Base-by-base conservation (phyloP, 495 filamentous ascomycete genomes). In the Trichoderma reesei region DNA sequence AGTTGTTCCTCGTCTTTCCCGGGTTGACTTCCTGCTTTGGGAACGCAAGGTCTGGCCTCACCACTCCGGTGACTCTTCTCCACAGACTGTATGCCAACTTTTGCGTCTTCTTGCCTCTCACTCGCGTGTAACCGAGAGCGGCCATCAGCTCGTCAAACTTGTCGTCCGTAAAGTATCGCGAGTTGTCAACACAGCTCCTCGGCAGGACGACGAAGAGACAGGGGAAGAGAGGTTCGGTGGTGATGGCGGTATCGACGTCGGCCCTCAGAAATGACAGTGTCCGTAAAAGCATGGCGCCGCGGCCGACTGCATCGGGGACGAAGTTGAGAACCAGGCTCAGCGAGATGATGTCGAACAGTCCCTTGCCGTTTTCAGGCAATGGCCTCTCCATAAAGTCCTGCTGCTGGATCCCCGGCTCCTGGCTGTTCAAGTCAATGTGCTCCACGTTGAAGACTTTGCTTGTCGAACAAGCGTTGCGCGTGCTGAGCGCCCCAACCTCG, bases 271-370 rank as follows among this genome's bases (percentile, higher is more conserved):
- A 91, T 44, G 83, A 71, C 42, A 83, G 79, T 60, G 90, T 85
- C 54, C 91, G 85, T 64, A 82, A 81, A 63, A 99, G 82, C 94
- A 99, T 99, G 65, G 90, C 85, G 11, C 94, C 94, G 67, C 92
- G 82, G 20, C 77, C 82, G n/a, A 72, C 75, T 14, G 90, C 80
- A 67, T 89, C 83, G 10, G 92, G 87, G 33, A 97, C 92, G 71
- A 90, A 99, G 74, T 99, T 99, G 26, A 99, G 80, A 9, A 99
- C 95, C 60, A 99, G 78, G 1, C 90, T 96, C n/a, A 99, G 82
- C 66, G 90, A 94, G 69, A 99, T 87, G 51, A 96, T 80, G 71
- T 99, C 88, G 71, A 97, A 98, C 37, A 75, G 76, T 51, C 93
- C 86, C 0, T 77, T 73, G 38, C 82, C 78, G 60, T 75, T 69